Evolutionary conservation across 495 filamentous ascomycete species (phyloP), one percentile per base, ranked within the genome.

Genomic region (Pyrenula aspistea): DNA sequence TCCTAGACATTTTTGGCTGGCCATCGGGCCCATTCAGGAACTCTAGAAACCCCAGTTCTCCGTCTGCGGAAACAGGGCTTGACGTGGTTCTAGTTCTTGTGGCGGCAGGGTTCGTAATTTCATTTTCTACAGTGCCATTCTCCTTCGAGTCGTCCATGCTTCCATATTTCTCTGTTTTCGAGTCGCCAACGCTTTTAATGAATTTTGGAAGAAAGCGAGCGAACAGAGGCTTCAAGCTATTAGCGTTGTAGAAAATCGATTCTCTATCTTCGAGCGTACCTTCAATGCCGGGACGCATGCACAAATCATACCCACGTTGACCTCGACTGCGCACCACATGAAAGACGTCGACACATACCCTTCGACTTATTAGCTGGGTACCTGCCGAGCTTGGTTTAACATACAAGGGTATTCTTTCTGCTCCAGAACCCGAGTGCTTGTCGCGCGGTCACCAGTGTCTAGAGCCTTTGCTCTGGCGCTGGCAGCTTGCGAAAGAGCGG

Each of bases 311-410:
- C 90, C 90, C 8, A 90, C 75, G 62, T 95, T 91, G 67, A 95
- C 89, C 67, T 95, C 91, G 58, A 96, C 80, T 10, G 84, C 87
- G 19, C 87, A 91, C 91, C 90, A 96, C 85, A 95, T 90, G 65
- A 94, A 87, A 0, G 89, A 86, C 1, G 89, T 67, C 2, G 89
- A 87, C 2, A 85, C 90, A 67, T 90, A 88, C 85, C 82, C 85
- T 65, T 69, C 19, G 25, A 24, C 1, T 53, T 52, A 12, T 25
- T 53, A 23, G 49, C 36, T 52, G 12, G 1, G 42, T 2, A 21
- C 12, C 8, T 53, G 20, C 4, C 24, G 4, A 24, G 11, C 10
- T 1, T 23, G 21, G 51, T 23, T 1, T 2, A 19, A 25, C 73
- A 36, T 68, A 77, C 82, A 86, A 53, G 77, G 78, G 62, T 82